These are phyloP conservation scores for Melaleuca quinquenervia DNA, from an alignment of 345 rosid genomes.

Conservation along the genomic window DNA sequence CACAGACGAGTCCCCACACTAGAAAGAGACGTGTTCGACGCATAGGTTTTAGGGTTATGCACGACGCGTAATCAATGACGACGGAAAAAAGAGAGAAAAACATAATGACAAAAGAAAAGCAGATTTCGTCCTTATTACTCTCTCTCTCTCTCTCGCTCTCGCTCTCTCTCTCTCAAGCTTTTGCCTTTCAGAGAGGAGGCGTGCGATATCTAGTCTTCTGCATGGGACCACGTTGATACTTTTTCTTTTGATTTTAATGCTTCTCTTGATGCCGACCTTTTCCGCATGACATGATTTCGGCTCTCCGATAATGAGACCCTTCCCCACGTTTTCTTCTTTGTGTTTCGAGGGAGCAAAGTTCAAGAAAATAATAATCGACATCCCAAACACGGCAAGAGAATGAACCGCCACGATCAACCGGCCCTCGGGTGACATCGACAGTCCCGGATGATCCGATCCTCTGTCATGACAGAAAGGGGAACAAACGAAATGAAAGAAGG, in stretches of 20 bases:
- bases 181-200: slow-evolving; percentile 6
- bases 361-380: neutral
- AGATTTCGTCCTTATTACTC: neutral
- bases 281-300: slow-evolving; percentile 10
- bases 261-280: neutral
- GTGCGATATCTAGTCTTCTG: slow-evolving; percentile 12
- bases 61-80: slow-evolving; percentile 24
- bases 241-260: slow-evolving; percentile 11
- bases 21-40: slow-evolving; percentile 1
- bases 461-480: neutral
- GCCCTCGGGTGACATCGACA: neutral
- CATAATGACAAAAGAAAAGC: neutral
- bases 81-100: neutral
- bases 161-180: neutral
- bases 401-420: neutral
- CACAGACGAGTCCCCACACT: slow-evolving; percentile 23
- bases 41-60: neutral
- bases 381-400: neutral
- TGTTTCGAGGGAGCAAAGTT: neutral
- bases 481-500: neutral
- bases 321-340: neutral
- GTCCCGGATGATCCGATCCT: neutral
- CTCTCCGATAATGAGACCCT: neutral
- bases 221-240: slow-evolving; percentile 34
- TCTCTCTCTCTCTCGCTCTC: neutral